Evolutionary conservation across 352 stramenopile genomes (phyloP), one percentile per base, ranked within the genome.

Genomic region (Poterioochromonas sp.): DNA sequence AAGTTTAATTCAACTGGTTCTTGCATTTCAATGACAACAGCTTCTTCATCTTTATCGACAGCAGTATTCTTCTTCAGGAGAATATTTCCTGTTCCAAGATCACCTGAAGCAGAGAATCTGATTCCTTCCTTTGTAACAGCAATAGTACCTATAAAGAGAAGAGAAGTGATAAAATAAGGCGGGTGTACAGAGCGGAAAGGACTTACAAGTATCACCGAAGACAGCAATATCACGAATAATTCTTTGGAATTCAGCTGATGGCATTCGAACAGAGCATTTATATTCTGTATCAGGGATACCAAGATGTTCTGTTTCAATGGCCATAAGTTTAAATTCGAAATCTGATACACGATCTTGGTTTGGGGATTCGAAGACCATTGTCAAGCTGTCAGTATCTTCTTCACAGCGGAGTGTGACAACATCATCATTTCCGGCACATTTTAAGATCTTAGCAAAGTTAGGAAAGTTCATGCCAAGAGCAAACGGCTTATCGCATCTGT

Each of bases 281-380:
- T 99, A 99, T 82, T 98, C 93, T 26, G 94, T 98, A 73, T 97
- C 93, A 1, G 96, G 96, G 79, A 99, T 99, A 51, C 93, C 94
- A 47, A 99, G 86, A 85, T 98, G 94, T 82, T 99, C 96, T 77
- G 87, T 94, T 83, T 99, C 95, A 89, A 99, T 98, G 84, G 98
- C 95, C 94, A 99, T 99, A 64, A 99, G 90, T 89, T 99, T 99
- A 73, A 99, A 88, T 83, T 97, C 97, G 83, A 97, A 97, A 79
- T 97, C 92, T 62, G 90, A 96, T 32, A 97, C 93, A 71, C 91
- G 86, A 81, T 97, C 91, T 65, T 92, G 88, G 32, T 90, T n/a
- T 15, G 90, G 87, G 76, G 88, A 91, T 84, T 99, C 95, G 85
- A 99, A 99, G 88, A 98, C 96, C 76, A 99, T 90, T 76, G 92